Conservation (phyloP, 2,329 filamentous ascomycete species). For the Cordyceps pruinosa region DNA sequence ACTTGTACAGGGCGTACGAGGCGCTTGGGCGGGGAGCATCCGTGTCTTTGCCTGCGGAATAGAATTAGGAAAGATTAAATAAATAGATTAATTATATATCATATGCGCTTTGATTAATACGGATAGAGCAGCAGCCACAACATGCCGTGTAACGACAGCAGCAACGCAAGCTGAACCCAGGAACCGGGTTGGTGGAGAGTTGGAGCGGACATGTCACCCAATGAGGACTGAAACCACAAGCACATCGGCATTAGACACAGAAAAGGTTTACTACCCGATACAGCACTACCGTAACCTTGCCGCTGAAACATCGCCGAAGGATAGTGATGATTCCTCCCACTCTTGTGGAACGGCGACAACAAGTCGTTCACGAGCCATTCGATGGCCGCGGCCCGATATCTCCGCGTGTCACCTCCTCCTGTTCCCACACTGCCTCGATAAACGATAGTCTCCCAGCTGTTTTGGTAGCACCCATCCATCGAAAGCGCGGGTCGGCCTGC, state of each 20-base stretch:
- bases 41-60: background rate
- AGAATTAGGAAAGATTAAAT: background rate
- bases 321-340: background rate
- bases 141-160: slow-evolving; percentile 3
- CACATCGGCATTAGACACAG: background rate
- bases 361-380: background rate
- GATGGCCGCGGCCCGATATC: background rate
- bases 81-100: background rate
- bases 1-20: background rate
- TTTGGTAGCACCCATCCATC: slow-evolving; percentile 25
- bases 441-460: slow-evolving; percentile 28
- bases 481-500: slow-evolving; percentile 30
- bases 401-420: background rate
- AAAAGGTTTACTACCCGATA: background rate
- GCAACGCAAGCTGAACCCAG: background rate
- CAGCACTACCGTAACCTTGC: background rate
- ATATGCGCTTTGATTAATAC: background rate
- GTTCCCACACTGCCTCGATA: slow-evolving; percentile 29
- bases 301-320: background rate
- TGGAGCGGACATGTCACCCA: background rate
- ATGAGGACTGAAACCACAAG: background rate
- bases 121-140: background rate
- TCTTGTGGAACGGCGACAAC: slow-evolving; percentile 6
- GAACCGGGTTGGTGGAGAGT: background rate
- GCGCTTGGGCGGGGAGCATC: background rate